Percentiles rank a stretch among this genome's conserved stretches.
Conservation (phyloP, 768 basidiomycete genomes). For the Amanita molliuscula region DNA sequence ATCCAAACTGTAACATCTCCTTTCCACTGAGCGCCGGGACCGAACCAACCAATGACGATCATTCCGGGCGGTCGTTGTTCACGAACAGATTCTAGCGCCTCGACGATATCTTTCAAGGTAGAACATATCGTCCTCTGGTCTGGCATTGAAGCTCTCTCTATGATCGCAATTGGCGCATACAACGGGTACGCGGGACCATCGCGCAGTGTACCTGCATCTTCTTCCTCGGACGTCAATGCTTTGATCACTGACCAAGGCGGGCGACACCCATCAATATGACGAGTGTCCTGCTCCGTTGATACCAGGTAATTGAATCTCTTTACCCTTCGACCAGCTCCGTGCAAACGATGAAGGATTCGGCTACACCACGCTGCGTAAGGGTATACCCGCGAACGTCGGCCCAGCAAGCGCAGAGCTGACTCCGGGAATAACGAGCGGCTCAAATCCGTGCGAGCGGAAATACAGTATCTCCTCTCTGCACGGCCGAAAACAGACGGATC, state of each 20-base stretch:
- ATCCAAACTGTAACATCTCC: constrained; percentile 64
- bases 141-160: constrained; percentile 89
- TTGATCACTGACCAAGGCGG: constrained; percentile 63
- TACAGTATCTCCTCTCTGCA: constrained; percentile 87
- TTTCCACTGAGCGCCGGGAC: constrained; percentile 64
- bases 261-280: constrained; percentile 95
- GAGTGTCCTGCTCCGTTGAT: constrained; percentile 72
- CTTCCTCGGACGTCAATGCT: constrained; percentile 30
- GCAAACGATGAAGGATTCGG: constrained; percentile 82
- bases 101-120: constrained; percentile 62
- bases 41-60: constrained; percentile 92
- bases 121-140: constrained; percentile 82
- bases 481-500: constrained; percentile 94
- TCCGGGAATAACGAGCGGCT: constrained; percentile 81
- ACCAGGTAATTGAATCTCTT: constrained; percentile 76
- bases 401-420: constrained; percentile 85
- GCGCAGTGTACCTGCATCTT: constrained; percentile 14
- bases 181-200: constrained; percentile 54
- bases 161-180: constrained; percentile 78
- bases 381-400: constrained; percentile 83
- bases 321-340: constrained; percentile 93
- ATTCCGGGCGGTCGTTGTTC: constrained; percentile 94
- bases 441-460: constrained; percentile 80
- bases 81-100: constrained; percentile 61
- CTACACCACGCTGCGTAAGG: constrained; percentile 92